Conservation (phyloP, 139 green algal species). For the Diplosphaera chodatii region DNA sequence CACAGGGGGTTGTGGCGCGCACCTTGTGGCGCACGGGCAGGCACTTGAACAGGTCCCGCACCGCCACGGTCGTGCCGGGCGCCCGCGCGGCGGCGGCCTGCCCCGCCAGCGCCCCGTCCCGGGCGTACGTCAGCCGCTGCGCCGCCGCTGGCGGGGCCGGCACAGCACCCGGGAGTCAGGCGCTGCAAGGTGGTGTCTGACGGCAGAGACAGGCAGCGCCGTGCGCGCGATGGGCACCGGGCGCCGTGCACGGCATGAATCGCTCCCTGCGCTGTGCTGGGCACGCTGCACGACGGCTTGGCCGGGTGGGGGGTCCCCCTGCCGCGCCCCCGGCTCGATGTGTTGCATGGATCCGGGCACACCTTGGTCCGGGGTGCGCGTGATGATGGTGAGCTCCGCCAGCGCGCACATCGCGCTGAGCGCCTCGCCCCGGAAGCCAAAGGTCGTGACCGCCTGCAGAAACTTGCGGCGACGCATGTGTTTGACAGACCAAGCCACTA, state of each 20-base stretch:
- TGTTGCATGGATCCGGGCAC: too few species aligned
- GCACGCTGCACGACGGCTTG: too few species aligned
- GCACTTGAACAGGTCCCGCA: slow-evolving; percentile 76
- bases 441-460: slow-evolving; percentile 67
- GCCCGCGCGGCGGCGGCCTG: slow-evolving; percentile 42
- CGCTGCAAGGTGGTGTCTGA: too few species aligned
- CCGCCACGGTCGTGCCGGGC: slow-evolving; percentile 82
- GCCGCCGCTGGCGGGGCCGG: too few species aligned
- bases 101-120: slow-evolving; percentile 33
- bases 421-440: slow-evolving; percentile 95
- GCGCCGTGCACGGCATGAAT: too few species aligned
- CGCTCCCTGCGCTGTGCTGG: too few species aligned
- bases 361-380: slow-evolving; percentile 57
- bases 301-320: too few species aligned
- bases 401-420: slow-evolving; percentile 87
- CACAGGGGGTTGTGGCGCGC: too few species aligned
- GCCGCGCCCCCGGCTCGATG: too few species aligned
- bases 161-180: too few species aligned
- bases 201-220: too few species aligned
- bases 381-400: slow-evolving; percentile 69
- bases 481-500: not conserved
- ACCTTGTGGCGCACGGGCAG: slow-evolving; percentile 86
- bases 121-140: slow-evolving; percentile 67
- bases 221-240: too few species aligned
- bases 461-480: not conserved